Conservation (phyloP, 2,329 filamentous ascomycete species). For the Cladobotryum protrusum region DNA sequence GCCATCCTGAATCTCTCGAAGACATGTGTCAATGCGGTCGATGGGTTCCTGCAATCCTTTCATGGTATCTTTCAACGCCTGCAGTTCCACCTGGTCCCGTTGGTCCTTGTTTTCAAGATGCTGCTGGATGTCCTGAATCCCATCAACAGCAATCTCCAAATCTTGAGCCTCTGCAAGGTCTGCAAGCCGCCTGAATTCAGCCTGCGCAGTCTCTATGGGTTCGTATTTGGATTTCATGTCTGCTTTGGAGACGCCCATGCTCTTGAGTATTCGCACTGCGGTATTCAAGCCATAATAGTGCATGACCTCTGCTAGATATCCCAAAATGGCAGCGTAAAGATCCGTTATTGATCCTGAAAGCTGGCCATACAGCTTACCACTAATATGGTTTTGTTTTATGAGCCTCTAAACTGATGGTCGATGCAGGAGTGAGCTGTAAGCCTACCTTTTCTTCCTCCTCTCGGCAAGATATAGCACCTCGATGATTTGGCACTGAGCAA, state of each 20-base stretch:
- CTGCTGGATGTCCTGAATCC: neutral
- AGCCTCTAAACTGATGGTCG: too few species aligned
- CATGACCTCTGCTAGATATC: neutral
- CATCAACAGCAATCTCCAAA: neutral
- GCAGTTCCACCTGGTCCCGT: neutral
- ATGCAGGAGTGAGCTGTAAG: neutral
- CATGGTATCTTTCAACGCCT: neutral
- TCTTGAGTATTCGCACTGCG: neutral
- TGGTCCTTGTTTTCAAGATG: neutral
- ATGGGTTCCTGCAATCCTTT: neutral
- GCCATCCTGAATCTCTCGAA: slow-evolving; percentile 1
- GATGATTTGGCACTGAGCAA: slow-evolving; percentile 2
- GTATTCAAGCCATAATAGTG: slow-evolving; percentile 1
- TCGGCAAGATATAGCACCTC: neutral
- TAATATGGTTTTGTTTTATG: neutral
- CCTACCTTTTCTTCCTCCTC: slow-evolving; percentile 1
- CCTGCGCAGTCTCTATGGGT: neutral
- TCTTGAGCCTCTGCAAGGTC: slow-evolving; percentile 1
- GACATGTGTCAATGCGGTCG: slow-evolving; percentile 1
- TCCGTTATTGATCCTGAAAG: slow-evolving; percentile 1
- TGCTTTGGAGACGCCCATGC: slow-evolving; percentile 1
- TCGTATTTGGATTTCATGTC: slow-evolving; percentile 1
- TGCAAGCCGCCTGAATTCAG: neutral
- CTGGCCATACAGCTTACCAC: neutral
- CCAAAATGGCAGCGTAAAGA: slow-evolving; percentile 2